Evolutionary conservation across 1,284 basidiomycete species (phyloP), one percentile per base, ranked within the genome.

Genomic region (Ganoderma leucocontextum): DNA sequence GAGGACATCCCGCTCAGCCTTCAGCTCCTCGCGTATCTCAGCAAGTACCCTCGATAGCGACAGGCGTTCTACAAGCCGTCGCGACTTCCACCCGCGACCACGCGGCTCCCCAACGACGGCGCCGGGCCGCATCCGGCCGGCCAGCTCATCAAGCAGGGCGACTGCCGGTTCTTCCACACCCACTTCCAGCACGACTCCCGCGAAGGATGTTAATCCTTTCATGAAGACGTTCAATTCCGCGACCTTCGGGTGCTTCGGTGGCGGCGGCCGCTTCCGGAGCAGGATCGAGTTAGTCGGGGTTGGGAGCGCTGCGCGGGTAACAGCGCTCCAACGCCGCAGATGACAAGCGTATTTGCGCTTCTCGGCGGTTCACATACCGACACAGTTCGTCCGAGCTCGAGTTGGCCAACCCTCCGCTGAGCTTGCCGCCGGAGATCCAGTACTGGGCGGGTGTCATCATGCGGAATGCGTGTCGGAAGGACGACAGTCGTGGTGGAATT

Each of bases 381-480:
- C 94, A 96, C 0, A 94, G 94, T 62, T 90, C 93, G 25, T 89
- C 90, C 1, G 94, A 96, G 77, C 87, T 87, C 36, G 88, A 91
- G 73, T 82, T 95, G 68, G 87, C 88, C 8, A 89, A 89, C 72
- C 90, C 89, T 0, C 90, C 90, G 17, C 90, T 91, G 4, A 84
- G 86, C 66, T 84, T 99, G 6, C 95, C 96, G 0, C 85, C 86
- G 29, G 97, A 99, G 80, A 98, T 99, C 62, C 96, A 99, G 82
- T 99, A 98, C 78, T 99, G 97, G 98, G 97, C 97, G 0, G 96
- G 97, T 4, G 97, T 99, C 15, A 98, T 99, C 77, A 99, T 99
- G 97, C 89, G 98, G 63, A 99, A n/a, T n/a, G n/a, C n/a, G n/a
- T n/a, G n/a, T n/a, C n/a, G n/a, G n/a, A n/a, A n/a, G n/a, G n/a